Conservation (phyloP, 2,329 filamentous ascomycete genomes). For the Lachnellula subtilissima region DNA sequence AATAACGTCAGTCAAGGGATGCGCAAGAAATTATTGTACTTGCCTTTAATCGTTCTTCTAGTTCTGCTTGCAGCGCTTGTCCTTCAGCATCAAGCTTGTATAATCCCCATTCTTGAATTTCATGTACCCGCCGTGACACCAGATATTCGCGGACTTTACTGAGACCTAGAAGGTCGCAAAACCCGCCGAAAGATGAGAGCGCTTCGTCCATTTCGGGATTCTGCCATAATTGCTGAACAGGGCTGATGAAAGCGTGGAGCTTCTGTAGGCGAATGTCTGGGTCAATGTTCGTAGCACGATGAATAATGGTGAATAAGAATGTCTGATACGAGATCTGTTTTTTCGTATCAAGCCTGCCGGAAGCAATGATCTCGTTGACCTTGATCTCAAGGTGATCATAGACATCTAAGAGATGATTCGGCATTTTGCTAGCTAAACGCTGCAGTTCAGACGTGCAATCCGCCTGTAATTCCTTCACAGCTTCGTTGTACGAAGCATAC, state of each 20-base stretch:
- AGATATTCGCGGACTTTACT: slow-evolving; percentile 79
- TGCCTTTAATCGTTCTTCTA: slow-evolving; percentile 71
- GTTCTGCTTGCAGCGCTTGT: slow-evolving; percentile 68
- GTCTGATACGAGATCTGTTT: slow-evolving; percentile 81
- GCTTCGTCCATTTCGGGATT: slow-evolving; percentile 62
- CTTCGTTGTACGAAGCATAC: slow-evolving; percentile 72
- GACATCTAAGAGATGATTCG: slow-evolving; percentile 76
- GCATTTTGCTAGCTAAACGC: slow-evolving; percentile 82
- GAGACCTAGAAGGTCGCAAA: slow-evolving; percentile 75
- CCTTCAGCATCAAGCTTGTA: slow-evolving; percentile 75
- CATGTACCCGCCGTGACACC: slow-evolving; percentile 64
- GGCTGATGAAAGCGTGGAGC: slow-evolving; percentile 73
- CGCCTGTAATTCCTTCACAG: slow-evolving; percentile 81
- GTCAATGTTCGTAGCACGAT: slow-evolving; percentile 75
- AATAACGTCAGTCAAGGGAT: slow-evolving; percentile 29
- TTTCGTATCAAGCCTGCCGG: slow-evolving; percentile 72
- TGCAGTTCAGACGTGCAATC: slow-evolving; percentile 85
- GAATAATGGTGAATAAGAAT: slow-evolving; percentile 90
- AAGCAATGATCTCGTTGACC: slow-evolving; percentile 72
- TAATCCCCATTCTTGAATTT: slow-evolving; percentile 76
- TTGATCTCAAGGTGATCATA: slow-evolving; percentile 83
- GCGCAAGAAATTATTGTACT: slow-evolving; percentile 2
- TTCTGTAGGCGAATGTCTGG: slow-evolving; percentile 64
- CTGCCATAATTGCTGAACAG: slow-evolving; percentile 77
- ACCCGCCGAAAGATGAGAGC: slow-evolving; percentile 70